A percentile compares a stretch with the other conserved stretches of the same genome.
Conservation (phyloP, 108 stramenopile species). For the Cyclostephanos tholiformis region DNA sequence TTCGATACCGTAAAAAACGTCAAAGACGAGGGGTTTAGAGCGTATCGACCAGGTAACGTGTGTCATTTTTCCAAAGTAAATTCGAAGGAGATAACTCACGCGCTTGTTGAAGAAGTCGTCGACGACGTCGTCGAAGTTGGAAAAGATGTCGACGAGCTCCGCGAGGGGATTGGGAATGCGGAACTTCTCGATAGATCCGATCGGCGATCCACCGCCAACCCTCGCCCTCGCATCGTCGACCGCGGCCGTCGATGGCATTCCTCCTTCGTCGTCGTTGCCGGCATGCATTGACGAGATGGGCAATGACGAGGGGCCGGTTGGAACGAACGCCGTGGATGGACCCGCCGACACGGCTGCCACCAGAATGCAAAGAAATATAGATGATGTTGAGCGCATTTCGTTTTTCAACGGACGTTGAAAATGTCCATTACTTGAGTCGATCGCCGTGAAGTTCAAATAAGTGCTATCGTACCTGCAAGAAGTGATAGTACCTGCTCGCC, state of each 20-base stretch:
- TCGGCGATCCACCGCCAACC: background rate
- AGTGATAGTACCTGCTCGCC: too few relatives aligned
- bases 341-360: slow-evolving; percentile 5
- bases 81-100: slow-evolving; percentile 42
- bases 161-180: slow-evolving; percentile 34
- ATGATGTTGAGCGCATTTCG: background rate
- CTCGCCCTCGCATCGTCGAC: slow-evolving; percentile 9
- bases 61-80: background rate
- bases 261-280: slow-evolving; percentile 1
- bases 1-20: background rate
- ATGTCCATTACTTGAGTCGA: too few relatives aligned
- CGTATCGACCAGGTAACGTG: too few relatives aligned
- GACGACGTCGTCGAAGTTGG: slow-evolving; percentile 70
- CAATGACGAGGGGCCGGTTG: background rate
- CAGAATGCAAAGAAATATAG: background rate
- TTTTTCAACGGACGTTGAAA: background rate
- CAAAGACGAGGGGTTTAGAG: background rate
- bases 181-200: slow-evolving; percentile 10
- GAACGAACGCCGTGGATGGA: background rate
- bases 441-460: too few relatives aligned
- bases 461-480: too few relatives aligned
- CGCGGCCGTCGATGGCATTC: slow-evolving; percentile 12
- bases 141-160: slow-evolving; percentile 44
- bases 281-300: background rate
- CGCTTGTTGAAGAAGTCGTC: slow-evolving; percentile 87